Evolutionary conservation across 1,284 basidiomycete genomes (phyloP).

Genomic region (Ceratobasidium sp.): DNA sequence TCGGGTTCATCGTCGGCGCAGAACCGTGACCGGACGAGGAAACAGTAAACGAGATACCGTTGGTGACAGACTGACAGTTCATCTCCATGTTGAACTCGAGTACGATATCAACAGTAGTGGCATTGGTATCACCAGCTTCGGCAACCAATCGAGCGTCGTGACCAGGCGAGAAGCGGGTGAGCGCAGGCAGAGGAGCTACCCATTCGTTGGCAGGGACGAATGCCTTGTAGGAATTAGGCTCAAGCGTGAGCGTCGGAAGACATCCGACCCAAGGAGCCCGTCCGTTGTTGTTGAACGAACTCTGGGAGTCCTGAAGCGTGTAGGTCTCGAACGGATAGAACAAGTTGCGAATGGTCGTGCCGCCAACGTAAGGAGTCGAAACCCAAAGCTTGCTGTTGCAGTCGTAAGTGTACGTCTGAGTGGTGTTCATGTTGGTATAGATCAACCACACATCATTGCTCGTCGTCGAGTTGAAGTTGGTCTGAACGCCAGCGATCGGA

Average conservation of each 20-base stretch:
- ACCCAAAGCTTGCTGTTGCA: constrained; percentile 72
- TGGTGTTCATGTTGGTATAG: constrained; percentile 83
- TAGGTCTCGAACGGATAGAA: constrained; percentile 84
- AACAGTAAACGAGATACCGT: constrained; percentile 68
- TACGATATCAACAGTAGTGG: constrained; percentile 67
- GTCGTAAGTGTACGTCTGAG: constrained; percentile 66
- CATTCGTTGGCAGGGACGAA: constrained; percentile 74
- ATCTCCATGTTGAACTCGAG: constrained; percentile 82
- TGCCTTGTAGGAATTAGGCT: constrained; percentile 80
- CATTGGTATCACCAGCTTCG: constrained; percentile 59
- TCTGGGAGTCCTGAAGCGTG: constrained; percentile 66
- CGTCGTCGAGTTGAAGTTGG: constrained; percentile 60
- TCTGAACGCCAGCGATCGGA: constrained; percentile 63
- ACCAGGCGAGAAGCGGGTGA: constrained; percentile 82
- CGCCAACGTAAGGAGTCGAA: constrained; percentile 72
- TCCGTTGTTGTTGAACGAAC: constrained; percentile 64
- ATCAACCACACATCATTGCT: constrained; percentile 79
- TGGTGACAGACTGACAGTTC: constrained; percentile 72
- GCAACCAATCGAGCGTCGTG: constrained; percentile 78
- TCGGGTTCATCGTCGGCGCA: constrained; percentile 58
- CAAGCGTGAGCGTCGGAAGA: constrained; percentile 67
- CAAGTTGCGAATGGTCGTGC: constrained; percentile 71
- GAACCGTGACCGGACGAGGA: constrained; percentile 68
- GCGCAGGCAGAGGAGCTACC: constrained; percentile 70
- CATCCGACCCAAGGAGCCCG: constrained; percentile 76